Evolutionary conservation across 208 protist species (phyloP), one percentile per base, ranked within the genome.

Genomic region (Kentomonas sorsogonicus): DNA sequence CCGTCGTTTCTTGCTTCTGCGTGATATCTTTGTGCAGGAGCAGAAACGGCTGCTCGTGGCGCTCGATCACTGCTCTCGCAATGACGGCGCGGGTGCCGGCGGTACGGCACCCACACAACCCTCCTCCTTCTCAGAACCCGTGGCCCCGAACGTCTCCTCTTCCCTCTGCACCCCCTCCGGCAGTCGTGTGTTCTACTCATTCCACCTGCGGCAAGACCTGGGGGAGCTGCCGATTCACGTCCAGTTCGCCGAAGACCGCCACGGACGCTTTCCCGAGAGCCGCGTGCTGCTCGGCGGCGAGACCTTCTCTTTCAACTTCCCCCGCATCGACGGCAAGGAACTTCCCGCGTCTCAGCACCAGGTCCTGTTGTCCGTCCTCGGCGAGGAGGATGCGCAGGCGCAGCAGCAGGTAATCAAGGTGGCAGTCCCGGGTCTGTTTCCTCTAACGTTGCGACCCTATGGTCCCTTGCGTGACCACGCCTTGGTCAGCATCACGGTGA

Each of bases 221-320:
- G 69, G 69, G 23, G 22, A 40, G 3, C 23, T 55, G 22, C 13
- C 72, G 20, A 16, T 59, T 22, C 27, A 64, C 18, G 46, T 56
- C 20, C n/a, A n/a, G n/a, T 66, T 70, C 41, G 43, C 61, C 1
- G 33, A 71, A 22, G 58, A 74, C 38, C 44, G 58, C 26, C 18
- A 44, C 20, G 38, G 60, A 39, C n/a, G 45, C n/a, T 62, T 65
- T 39, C 48, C 55, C 20, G 25, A 15, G 18, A 31, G 44, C 1
- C 66, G 18, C 34, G 33, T 46, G 18, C 29, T 80, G 5, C 45
- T 39, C 23, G 45, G 53, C 1, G 58, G 64, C 13, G 70, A 82
- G 44, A 48, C 53, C 25, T 73, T 73, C 58, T 60, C 67, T 4
- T 88, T 91, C 46, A 85, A 80, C 62, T 82, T 88, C 23, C 84